Evolutionary conservation across 1,284 basidiomycete species (phyloP).

Genomic region (Pseudozyma flocculosa): DNA sequence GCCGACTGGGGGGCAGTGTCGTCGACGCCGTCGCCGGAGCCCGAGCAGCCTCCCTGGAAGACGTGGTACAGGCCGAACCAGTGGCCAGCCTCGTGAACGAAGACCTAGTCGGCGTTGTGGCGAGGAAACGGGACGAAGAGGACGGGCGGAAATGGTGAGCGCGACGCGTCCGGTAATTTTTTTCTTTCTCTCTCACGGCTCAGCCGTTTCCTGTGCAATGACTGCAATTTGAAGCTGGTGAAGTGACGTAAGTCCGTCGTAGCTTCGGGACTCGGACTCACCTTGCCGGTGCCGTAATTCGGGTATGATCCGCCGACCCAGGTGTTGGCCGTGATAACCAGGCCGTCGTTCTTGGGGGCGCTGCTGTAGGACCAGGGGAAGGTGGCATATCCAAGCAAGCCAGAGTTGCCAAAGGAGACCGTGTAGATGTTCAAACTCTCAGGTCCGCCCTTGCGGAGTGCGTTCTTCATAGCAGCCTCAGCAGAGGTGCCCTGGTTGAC

Average conservation of each 20-base stretch:
- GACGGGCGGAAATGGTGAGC: too few relatives aligned
- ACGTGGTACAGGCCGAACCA: slow-evolving; percentile 65
- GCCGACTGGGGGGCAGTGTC: slow-evolving; percentile 61
- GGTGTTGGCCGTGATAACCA: slow-evolving; percentile 48
- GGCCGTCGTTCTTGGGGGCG: slow-evolving; percentile 13
- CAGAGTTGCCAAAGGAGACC: slow-evolving; percentile 51
- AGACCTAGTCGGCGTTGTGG: too few relatives aligned
- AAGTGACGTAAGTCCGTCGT: too few relatives aligned
- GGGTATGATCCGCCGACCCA: slow-evolving; percentile 63
- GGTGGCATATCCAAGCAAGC: slow-evolving; percentile 60
- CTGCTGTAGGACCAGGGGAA: slow-evolving; percentile 58
- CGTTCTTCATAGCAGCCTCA: slow-evolving; percentile 64
- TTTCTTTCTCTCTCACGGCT: too few relatives aligned
- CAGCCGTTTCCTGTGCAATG: too few relatives aligned
- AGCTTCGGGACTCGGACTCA: slow-evolving; percentile 63
- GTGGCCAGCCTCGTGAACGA: slow-evolving; percentile 62
- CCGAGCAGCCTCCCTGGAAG: slow-evolving; percentile 66
- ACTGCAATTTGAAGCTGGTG: too few relatives aligned
- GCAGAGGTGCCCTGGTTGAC: slow-evolving; percentile 60
- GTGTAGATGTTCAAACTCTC: slow-evolving; percentile 64
- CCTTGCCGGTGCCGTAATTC: slow-evolving; percentile 63
- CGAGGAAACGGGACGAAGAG: too few relatives aligned
- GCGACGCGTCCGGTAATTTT: too few relatives aligned
- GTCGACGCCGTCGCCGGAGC: slow-evolving; percentile 62
- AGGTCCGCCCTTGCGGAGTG: slow-evolving; percentile 61